phyloP scores from a whole-genome alignment of 78 protist genomes.

The Polysphondylium violaceum region DNA sequence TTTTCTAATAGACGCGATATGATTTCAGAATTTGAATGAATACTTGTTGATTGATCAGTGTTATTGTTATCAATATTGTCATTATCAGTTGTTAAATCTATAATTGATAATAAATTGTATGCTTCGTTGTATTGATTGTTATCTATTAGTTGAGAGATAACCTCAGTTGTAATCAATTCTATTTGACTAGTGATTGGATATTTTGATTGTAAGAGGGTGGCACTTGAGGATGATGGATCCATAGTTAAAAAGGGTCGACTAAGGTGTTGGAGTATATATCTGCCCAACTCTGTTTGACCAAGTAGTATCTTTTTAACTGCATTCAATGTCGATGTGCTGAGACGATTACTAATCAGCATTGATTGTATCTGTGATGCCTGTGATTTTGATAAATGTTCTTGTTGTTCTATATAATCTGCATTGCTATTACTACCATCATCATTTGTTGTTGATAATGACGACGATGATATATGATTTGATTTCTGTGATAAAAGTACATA shows the following conservation, averaged over 20 bases:
- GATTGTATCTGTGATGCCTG: neutral
- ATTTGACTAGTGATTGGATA: conserved; percentile 59
- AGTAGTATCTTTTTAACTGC: conserved; percentile 5
- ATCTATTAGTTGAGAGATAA: conserved; percentile 7
- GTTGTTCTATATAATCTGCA: neutral
- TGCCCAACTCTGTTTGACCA: neutral
- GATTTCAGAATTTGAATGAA: neutral
- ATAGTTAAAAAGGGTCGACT: conserved; percentile 41
- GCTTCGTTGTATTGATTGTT: conserved; percentile 30
- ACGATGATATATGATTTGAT: neutral
- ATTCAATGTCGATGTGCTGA: conserved; percentile 3
- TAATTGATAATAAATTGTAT: conserved; percentile 35
- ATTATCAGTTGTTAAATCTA: conserved; percentile 13
- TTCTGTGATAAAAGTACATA: conserved; percentile 36
- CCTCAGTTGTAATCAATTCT: conserved; percentile 18
- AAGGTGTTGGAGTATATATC: conserved; percentile 20
- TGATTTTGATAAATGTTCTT: neutral
- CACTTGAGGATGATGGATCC: neutral
- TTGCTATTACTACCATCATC: neutral
- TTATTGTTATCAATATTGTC: neutral
- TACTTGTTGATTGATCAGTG: too few relatives aligned
- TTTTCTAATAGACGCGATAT: conserved; percentile 35
- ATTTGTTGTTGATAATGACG: neutral
- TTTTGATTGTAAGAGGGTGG: neutral
- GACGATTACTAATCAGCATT: neutral